phyloP scores from a whole-genome alignment of 192 early-diverging fungal species.

The Linnemannia elongata region DNA sequence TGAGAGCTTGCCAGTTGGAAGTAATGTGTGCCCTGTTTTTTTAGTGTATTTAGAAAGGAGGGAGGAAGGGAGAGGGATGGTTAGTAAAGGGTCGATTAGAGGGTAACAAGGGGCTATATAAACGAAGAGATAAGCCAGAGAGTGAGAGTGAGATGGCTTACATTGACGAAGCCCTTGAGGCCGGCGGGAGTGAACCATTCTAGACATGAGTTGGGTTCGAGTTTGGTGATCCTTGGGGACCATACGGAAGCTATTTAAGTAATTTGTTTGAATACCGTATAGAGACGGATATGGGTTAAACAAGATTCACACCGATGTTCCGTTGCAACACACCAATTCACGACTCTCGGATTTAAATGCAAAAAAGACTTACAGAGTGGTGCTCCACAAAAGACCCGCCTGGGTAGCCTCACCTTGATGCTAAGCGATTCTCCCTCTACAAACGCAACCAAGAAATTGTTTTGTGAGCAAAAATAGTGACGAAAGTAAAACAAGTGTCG shows the following conservation, averaged over 20 bases:
- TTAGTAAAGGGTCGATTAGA: background rate
- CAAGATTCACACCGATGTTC: background rate
- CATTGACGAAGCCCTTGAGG: conserved; percentile 23
- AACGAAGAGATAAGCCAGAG: background rate
- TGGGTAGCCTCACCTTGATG: conserved; percentile 28
- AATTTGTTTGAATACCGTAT: background rate
- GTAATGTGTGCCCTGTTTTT: conserved; percentile 38
- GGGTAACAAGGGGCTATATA: background rate
- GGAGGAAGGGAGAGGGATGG: background rate
- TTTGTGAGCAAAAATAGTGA: background rate
- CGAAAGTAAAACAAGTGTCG: background rate
- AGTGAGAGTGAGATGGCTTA: background rate
- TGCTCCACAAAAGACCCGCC: conserved; percentile 37
- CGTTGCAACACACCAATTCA: background rate
- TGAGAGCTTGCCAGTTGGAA: conserved; percentile 32
- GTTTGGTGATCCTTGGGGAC: conserved; percentile 35
- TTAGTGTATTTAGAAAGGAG: background rate
- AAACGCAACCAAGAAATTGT: background rate
- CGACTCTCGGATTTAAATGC: too few relatives aligned
- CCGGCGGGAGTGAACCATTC: conserved; percentile 30
- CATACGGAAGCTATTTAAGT: conserved; percentile 16
- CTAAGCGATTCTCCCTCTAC: conserved; percentile 24
- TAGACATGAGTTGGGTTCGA: conserved; percentile 29
- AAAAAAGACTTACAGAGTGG: conserved; percentile 31
- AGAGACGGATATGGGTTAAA: background rate